These are phyloP conservation scores for Saccharomyces hybrid DNA, from an alignment of 1,139 yeast species.

Conservation along the genomic window DNA sequence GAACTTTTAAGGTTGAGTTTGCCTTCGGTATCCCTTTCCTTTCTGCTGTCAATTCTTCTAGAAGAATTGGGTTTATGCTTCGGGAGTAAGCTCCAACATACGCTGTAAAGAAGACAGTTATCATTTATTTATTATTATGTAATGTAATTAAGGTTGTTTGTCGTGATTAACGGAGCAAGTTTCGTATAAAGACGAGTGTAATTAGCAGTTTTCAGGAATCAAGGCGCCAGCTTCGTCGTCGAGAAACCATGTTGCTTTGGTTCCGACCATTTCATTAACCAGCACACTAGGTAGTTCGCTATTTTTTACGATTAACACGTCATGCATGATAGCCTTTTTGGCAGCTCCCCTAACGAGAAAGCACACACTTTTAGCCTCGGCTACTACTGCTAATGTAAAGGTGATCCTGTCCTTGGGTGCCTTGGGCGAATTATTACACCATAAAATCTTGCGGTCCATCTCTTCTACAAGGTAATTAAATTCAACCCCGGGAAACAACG, in stretches of 20 bases:
- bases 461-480: conserved; percentile 65
- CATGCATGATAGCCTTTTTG: conserved; percentile 64
- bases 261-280: conserved; percentile 47
- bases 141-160: neutral
- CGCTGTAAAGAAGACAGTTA: neutral
- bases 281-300: conserved; percentile 61
- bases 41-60: neutral
- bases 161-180: neutral
- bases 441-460: conserved; percentile 77
- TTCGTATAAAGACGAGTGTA: neutral
- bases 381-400: conserved; percentile 83
- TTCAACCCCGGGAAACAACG: conserved; percentile 56
- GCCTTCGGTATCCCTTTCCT: neutral
- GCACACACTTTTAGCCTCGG: conserved; percentile 60
- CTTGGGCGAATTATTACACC: conserved; percentile 88
- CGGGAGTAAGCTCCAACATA: neutral
- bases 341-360: conserved; percentile 89
- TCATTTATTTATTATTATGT: neutral
- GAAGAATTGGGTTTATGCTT: neutral
- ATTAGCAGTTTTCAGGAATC: neutral
- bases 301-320: conserved; percentile 54
- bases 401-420: conserved; percentile 91
- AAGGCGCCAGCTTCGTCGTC: conserved; percentile 56
- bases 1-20: neutral
- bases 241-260: conserved; percentile 71